These are phyloP conservation scores for Paramyrothecium sp. DNA, from an alignment of 2,329 filamentous ascomycete genomes.

Conservation along the genomic window DNA sequence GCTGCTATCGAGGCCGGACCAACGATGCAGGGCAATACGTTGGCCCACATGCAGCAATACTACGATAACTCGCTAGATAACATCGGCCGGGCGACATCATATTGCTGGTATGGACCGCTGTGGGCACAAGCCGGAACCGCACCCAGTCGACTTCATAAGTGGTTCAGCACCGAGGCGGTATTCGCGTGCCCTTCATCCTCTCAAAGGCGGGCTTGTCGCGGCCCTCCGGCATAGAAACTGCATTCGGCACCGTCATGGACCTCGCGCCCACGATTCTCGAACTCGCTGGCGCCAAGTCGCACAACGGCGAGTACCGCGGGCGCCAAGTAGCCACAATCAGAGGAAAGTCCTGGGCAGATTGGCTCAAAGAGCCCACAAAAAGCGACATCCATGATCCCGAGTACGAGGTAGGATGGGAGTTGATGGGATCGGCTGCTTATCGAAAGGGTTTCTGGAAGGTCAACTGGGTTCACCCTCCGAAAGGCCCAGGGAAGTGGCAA, in stretches of 20 bases:
- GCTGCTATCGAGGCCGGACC: constrained; percentile 31
- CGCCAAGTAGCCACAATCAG: constrained; percentile 49
- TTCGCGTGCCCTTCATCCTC: background rate
- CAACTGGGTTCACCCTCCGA: constrained; percentile 18
- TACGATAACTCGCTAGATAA: constrained; percentile 57
- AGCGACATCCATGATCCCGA: constrained; percentile 35
- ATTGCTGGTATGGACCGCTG: constrained; percentile 56
- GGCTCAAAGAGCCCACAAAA: background rate
- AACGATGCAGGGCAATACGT: background rate
- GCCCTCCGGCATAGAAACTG: background rate
- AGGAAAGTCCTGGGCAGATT: constrained; percentile 25
- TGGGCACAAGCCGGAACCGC: constrained; percentile 42
- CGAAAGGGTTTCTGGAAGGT: constrained; percentile 32
- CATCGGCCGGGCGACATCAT: constrained; percentile 50
- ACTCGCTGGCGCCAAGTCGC: constrained; percentile 40
- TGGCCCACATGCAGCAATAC: constrained; percentile 38
- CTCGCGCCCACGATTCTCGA: constrained; percentile 40
- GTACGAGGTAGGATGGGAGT: constrained; percentile 26
- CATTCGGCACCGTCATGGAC: constrained; percentile 44
- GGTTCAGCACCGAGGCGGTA: constrained; percentile 39
- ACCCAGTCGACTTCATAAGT: constrained; percentile 24
- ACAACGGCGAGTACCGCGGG: constrained; percentile 28
- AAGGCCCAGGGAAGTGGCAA: constrained; percentile 19
- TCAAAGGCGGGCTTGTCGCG: background rate
- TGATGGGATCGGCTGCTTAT: constrained; percentile 29